A percentile compares a stretch with the other conserved stretches of the same genome.
These are phyloP conservation scores for Pleurotus sapidus DNA, from an alignment of 768 basidiomycete genomes.

Conservation along the genomic window DNA sequence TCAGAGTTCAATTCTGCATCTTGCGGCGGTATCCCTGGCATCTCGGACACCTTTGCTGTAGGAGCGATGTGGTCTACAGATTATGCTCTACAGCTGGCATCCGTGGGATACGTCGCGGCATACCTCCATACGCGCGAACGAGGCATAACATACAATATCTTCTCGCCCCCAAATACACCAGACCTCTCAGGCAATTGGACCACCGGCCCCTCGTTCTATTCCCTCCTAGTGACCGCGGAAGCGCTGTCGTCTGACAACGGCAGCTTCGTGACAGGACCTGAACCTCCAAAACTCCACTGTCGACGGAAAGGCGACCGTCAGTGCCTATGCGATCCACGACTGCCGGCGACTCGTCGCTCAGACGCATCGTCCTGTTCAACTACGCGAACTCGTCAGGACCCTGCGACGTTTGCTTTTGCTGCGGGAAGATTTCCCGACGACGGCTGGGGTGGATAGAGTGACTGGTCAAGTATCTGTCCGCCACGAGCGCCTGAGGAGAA, in stretches of 20 bases:
- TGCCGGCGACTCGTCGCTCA: conserved; percentile 36
- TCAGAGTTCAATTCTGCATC: conserved; percentile 54
- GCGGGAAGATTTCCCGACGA: conserved; percentile 14
- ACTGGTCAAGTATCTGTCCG: conserved; percentile 47
- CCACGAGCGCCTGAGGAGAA: conserved; percentile 45
- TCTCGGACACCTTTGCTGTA: conserved; percentile 50
- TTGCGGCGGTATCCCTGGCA: conserved; percentile 47
- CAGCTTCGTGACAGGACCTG: conserved; percentile 43
- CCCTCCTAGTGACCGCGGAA: conserved; percentile 44
- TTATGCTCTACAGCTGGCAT: conserved; percentile 50
- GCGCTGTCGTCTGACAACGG: conserved; percentile 38
- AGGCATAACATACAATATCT: conserved; percentile 50
- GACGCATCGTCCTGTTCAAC: conserved; percentile 47
- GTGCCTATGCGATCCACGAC: conserved; percentile 63
- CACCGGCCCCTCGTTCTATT: conserved; percentile 49
- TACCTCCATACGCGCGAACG: conserved; percentile 54
- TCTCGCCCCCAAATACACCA: conserved; percentile 37
- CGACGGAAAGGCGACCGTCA: conserved; percentile 35
- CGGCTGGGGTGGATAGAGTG: conserved; percentile 12
- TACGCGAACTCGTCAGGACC: conserved; percentile 44
- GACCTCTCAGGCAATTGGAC: conserved; percentile 39
- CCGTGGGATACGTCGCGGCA: conserved; percentile 43
- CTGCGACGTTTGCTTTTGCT: conserved; percentile 31
- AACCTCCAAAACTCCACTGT: conserved; percentile 34
- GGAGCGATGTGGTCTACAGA: conserved; percentile 50